phyloP scores from a whole-genome alignment of 129 eudicot genomes.

The Pulicaria dysenterica region DNA sequence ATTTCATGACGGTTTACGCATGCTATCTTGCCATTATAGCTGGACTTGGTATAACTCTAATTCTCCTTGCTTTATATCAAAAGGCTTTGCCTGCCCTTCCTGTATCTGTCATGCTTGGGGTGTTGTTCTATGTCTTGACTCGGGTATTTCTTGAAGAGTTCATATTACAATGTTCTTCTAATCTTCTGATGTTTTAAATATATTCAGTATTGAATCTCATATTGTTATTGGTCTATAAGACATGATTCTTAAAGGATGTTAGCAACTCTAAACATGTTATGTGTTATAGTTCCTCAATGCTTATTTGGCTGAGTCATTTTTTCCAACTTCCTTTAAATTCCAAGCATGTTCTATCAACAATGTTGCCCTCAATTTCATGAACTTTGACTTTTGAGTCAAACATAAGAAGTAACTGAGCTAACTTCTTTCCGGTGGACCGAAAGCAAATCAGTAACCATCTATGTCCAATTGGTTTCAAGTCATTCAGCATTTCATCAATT shows the following conservation, averaged over 20 bases:
- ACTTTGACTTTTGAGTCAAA: not conserved
- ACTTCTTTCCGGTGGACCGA: not conserved
- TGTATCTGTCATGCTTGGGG: conserved; percentile 89
- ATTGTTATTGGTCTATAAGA: conserved; percentile 1
- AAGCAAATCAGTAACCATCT: too few species aligned
- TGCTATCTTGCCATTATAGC: conserved; percentile 96
- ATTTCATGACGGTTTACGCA: conserved; percentile 95
- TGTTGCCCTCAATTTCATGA: not conserved
- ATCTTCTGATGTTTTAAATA: conserved; percentile 84
- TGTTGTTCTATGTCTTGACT: conserved; percentile 81
- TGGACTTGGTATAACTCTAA: conserved; percentile 87
- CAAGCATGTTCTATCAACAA: not conserved
- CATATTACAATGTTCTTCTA: conserved; percentile 79
- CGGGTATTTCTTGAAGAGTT: conserved; percentile 86
- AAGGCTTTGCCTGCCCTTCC: conserved; percentile 99
- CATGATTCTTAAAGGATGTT: conserved; percentile 12
- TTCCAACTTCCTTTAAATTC: not conserved
- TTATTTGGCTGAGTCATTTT: not conserved
- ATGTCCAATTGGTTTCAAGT: too few species aligned
- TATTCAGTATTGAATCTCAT: conserved; percentile 11
- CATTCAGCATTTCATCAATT: too few species aligned
- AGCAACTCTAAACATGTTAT: not conserved
- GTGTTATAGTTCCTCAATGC: conserved; percentile 3
- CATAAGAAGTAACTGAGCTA: not conserved
- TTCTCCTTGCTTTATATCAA: conserved; percentile 86